These are phyloP conservation scores for Teratosphaeria destructans DNA, from an alignment of 2,329 filamentous ascomycete species.

Conservation along the genomic window DNA sequence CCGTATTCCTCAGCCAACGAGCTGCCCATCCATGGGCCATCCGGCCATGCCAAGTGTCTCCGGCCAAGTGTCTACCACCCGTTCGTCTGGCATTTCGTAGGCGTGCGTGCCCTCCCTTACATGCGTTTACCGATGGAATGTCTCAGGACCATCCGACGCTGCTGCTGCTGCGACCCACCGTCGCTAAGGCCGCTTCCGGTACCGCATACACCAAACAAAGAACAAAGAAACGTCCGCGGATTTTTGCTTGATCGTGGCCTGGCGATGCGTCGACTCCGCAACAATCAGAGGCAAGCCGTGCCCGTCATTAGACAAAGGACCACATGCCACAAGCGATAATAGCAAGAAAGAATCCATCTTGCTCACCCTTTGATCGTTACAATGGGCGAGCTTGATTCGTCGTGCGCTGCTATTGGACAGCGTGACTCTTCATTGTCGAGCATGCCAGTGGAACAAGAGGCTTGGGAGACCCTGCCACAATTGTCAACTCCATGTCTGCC, in stretches of 20 bases:
- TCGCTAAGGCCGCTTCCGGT: constrained; percentile 23
- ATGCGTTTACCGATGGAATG: constrained; percentile 22
- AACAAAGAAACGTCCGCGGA: constrained; percentile 22
- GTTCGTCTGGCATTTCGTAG: constrained; percentile 13
- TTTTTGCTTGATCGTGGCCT: constrained; percentile 7
- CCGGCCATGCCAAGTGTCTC: constrained; percentile 10
- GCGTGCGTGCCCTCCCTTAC: constrained; percentile 15
- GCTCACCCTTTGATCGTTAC: constrained; percentile 10
- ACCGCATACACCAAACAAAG: constrained; percentile 22
- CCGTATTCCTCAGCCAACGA: constrained; percentile 18
- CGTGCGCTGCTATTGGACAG: constrained; percentile 19
- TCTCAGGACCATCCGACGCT: constrained; percentile 21
- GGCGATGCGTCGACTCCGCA: constrained; percentile 16
- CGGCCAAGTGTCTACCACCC: constrained; percentile 7
- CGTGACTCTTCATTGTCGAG: constrained; percentile 22
- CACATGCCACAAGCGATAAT: constrained; percentile 24
- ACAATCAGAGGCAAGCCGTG: constrained; percentile 22
- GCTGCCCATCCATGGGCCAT: neutral
- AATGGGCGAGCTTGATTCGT: constrained; percentile 20
- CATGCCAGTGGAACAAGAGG: constrained; percentile 24
- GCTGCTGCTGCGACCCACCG: constrained; percentile 12
- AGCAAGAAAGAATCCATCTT: constrained; percentile 22
- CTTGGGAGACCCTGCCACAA: constrained; percentile 18
- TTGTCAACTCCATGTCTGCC: constrained; percentile 22
- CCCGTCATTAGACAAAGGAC: constrained; percentile 25